A percentile compares a stretch with the other conserved stretches of the same genome.
These are phyloP conservation scores for Lentinula boryana DNA, from an alignment of 768 basidiomycete species.

Conservation along the genomic window DNA sequence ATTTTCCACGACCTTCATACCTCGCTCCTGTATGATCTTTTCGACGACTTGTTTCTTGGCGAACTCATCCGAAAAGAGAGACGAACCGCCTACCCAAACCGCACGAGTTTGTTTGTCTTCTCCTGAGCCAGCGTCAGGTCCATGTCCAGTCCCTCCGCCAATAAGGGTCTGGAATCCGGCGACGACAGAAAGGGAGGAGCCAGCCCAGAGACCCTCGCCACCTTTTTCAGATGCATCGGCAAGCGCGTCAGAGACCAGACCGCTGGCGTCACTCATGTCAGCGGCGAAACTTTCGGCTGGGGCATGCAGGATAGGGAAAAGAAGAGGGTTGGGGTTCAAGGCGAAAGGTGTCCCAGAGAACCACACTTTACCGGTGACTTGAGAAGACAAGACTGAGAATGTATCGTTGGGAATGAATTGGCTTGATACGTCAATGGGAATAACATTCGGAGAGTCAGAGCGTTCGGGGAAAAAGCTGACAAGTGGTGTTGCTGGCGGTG, in stretches of 20 bases:
- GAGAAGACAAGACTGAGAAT: conserved; percentile 16
- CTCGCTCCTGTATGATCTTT: conserved; percentile 5
- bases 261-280: conserved; percentile 40
- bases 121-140: background rate
- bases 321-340: conserved; percentile 65
- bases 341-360: conserved; percentile 69
- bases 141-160: conserved; percentile 25
- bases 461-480: conserved; percentile 83
- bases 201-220: conserved; percentile 81
- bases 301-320: conserved; percentile 78
- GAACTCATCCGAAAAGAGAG: conserved; percentile 74
- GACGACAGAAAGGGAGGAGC: conserved; percentile 69
- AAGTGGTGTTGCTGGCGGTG: conserved; percentile 77
- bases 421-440: conserved; percentile 54
- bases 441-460: conserved; percentile 52
- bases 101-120: conserved; percentile 42
- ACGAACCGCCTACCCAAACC: conserved; percentile 76
- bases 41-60: conserved; percentile 42
- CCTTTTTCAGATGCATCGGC: conserved; percentile 69
- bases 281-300: conserved; percentile 72
- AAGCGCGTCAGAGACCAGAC: conserved; percentile 53
- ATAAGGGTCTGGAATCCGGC: conserved; percentile 84
- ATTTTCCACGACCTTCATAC: conserved; percentile 38
- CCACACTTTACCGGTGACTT: conserved; percentile 57
- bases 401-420: conserved; percentile 30